phyloP scores from a whole-genome alignment of 2,329 filamentous ascomycete species.

The Pyrenochaeta sp. region DNA sequence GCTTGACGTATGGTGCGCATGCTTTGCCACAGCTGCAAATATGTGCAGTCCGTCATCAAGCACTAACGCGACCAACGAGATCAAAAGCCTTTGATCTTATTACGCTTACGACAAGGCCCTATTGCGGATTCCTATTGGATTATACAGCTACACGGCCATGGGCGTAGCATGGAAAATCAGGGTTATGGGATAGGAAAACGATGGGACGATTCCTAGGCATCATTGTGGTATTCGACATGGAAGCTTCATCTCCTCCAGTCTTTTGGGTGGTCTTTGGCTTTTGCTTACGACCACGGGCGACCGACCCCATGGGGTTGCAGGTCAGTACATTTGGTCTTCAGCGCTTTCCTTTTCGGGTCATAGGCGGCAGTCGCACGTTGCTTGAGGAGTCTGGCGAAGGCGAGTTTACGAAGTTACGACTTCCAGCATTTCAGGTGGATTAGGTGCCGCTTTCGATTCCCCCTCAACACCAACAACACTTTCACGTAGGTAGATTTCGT shows the following conservation, averaged over 20 bases:
- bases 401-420: slow-evolving; percentile 28
- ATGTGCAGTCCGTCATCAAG: neutral
- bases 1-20: neutral
- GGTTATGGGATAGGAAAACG: neutral
- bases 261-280: neutral
- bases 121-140: slow-evolving; percentile 14
- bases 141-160: slow-evolving; percentile 12
- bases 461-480: neutral
- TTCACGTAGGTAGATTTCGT: slow-evolving; percentile 13
- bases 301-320: neutral
- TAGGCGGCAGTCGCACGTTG: slow-evolving; percentile 38
- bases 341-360: slow-evolving; percentile 35
- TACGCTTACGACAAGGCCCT: slow-evolving; percentile 5
- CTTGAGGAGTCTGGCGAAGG: neutral
- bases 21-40: neutral
- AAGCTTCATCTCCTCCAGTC: neutral
- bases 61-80: neutral
- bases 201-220: too few relatives aligned
- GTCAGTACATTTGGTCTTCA: neutral
- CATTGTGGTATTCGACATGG: neutral
- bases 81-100: slow-evolving; percentile 1
- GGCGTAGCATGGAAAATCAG: neutral
- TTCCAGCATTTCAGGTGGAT: slow-evolving; percentile 20
- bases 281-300: slow-evolving; percentile 2
- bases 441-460: slow-evolving; percentile 4